A percentile compares a stretch with the other conserved stretches of the same genome.
These are phyloP conservation scores for Rhododendron williamsianum DNA, from an alignment of 148 eudicot genomes.

Conservation along the genomic window DNA sequence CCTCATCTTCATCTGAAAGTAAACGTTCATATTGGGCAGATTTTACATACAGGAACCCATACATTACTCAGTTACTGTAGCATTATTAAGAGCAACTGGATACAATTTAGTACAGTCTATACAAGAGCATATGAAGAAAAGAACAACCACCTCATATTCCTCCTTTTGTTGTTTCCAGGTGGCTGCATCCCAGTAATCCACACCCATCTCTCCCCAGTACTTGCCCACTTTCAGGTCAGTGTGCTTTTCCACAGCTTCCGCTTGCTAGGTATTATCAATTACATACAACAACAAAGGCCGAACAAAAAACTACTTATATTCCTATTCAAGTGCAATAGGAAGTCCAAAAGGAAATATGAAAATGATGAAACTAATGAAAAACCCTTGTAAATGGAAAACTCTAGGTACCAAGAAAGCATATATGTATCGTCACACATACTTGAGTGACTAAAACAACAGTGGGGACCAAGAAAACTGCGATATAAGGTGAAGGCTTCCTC, in stretches of 20 bases:
- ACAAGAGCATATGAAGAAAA: not conserved
- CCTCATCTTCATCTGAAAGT: not conserved
- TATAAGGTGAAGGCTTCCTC: conserved; percentile 50
- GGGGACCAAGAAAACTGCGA: conserved; percentile 93
- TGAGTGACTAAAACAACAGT: conserved; percentile 76
- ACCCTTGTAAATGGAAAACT: not conserved
- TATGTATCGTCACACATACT: conserved; percentile 32
- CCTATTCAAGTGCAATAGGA: not conserved
- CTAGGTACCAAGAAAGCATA: not conserved
- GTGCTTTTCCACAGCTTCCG: conserved; percentile 46
- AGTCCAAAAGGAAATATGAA: not conserved
- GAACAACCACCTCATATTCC: conserved; percentile 50
- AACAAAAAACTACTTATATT: not conserved
- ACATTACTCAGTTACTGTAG: not conserved
- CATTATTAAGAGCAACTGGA: not conserved
- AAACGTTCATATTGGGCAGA: not conserved
- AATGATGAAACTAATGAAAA: not conserved
- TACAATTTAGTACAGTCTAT: not conserved
- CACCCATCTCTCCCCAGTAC: conserved; percentile 82
- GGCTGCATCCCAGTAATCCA: conserved; percentile 74
- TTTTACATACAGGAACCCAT: not conserved
- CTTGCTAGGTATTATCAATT: conserved; percentile 49
- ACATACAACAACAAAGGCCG: conserved; percentile 1
- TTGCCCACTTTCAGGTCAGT: conserved; percentile 84
- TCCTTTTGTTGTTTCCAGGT: conserved; percentile 59